phyloP scores from a whole-genome alignment of 2,329 filamentous ascomycete species.

The Sporothrix dimorphospora region DNA sequence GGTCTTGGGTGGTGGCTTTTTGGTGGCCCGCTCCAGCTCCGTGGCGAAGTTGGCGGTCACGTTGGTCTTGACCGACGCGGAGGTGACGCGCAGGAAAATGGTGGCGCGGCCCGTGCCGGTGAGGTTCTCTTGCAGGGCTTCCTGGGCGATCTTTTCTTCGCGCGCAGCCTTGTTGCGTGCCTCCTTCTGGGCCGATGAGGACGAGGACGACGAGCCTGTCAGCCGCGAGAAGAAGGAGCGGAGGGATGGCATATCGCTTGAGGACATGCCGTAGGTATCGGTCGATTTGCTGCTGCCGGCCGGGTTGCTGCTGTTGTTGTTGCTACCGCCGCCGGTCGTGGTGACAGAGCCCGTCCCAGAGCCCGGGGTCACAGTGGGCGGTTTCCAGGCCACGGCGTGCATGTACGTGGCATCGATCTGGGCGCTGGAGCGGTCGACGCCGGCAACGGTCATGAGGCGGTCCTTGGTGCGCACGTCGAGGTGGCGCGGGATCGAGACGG shows the following conservation, averaged over 20 bases:
- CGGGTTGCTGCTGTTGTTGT: neutral
- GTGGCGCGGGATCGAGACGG: slow-evolving; percentile 73
- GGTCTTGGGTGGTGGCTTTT: slow-evolving; percentile 89
- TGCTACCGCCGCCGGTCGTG: neutral
- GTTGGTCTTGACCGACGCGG: slow-evolving; percentile 77
- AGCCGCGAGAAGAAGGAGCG: slow-evolving; percentile 80
- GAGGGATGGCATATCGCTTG: slow-evolving; percentile 63
- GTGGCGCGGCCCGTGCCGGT: slow-evolving; percentile 71
- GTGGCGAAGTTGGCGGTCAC: slow-evolving; percentile 73
- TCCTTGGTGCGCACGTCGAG: slow-evolving; percentile 83
- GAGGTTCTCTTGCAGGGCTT: slow-evolving; percentile 69
- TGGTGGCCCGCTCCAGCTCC: slow-evolving; percentile 92
- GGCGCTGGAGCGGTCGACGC: slow-evolving; percentile 81
- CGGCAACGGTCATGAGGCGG: slow-evolving; percentile 81
- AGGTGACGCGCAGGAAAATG: slow-evolving; percentile 87
- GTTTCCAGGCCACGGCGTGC: slow-evolving; percentile 84
- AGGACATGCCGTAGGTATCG: slow-evolving; percentile 54
- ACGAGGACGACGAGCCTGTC: slow-evolving; percentile 50
- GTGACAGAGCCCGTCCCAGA: neutral
- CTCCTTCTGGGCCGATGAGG: slow-evolving; percentile 52
- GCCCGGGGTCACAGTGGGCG: slow-evolving; percentile 48
- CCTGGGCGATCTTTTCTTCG: slow-evolving; percentile 66
- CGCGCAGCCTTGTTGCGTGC: slow-evolving; percentile 59
- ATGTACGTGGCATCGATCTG: slow-evolving; percentile 93
- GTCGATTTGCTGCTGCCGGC: slow-evolving; percentile 46